Evolutionary conservation across 208 protist species (phyloP).

Genomic region (Wallacemonas sp.): DNA sequence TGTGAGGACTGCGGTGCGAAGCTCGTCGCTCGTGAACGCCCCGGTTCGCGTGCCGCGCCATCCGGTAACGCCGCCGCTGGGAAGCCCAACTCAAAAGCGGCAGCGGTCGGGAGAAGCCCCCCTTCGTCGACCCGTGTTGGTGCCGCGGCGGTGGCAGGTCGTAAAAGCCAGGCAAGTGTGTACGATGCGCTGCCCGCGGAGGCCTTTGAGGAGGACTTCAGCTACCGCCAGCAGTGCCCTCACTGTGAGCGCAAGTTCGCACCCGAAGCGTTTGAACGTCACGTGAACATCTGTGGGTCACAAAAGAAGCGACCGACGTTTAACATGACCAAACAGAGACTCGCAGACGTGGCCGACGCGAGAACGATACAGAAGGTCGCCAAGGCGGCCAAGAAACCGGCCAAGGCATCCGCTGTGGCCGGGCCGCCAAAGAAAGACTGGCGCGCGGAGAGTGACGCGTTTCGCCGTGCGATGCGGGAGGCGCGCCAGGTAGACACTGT

Average conservation of each 20-base stretch:
- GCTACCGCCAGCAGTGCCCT: conserved; percentile 45
- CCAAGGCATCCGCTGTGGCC: background rate
- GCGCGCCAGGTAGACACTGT: conserved; percentile 76
- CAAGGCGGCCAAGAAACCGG: background rate
- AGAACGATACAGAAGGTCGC: background rate
- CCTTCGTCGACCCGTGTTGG: background rate
- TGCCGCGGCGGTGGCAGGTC: background rate
- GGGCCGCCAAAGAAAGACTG: conserved; percentile 68
- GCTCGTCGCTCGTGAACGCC: conserved; percentile 22
- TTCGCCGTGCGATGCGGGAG: conserved; percentile 71
- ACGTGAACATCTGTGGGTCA: conserved; percentile 62
- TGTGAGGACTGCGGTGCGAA: conserved; percentile 83
- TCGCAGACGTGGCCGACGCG: conserved; percentile 30
- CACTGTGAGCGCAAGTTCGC: conserved; percentile 81
- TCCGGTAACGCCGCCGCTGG: no score
- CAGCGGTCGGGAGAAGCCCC: background rate
- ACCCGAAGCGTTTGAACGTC: conserved; percentile 56
- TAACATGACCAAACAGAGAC: conserved; percentile 63
- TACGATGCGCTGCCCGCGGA: conserved; percentile 3
- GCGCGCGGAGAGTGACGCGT: conserved; percentile 78
- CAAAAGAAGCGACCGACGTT: conserved; percentile 75
- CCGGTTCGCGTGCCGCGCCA: background rate
- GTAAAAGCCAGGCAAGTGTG: background rate
- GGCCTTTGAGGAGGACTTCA: conserved; percentile 12
- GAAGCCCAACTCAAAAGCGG: background rate